A percentile compares a stretch with the other conserved stretches of the same genome.
Conservation (phyloP, 2,329 filamentous ascomycete genomes). For the Thermomyces lanuginosus region DNA sequence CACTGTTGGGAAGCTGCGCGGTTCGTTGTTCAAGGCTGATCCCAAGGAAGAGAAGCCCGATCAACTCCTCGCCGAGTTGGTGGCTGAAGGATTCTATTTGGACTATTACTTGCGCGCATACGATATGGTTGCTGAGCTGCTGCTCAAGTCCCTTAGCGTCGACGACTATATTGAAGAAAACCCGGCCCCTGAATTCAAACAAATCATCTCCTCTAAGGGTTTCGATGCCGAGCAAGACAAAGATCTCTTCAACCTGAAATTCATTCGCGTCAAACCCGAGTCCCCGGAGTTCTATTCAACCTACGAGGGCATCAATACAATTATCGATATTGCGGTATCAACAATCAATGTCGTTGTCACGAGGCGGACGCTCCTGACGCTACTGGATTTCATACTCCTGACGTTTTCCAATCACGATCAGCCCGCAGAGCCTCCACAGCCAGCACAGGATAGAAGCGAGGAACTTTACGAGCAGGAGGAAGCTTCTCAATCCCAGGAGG, state of each 20-base stretch:
- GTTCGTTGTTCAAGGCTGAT: slow-evolving; percentile 78
- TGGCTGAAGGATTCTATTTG: slow-evolving; percentile 76
- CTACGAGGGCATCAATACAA: slow-evolving; percentile 86
- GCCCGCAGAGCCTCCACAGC: slow-evolving; percentile 20
- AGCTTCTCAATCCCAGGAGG: slow-evolving; percentile 23
- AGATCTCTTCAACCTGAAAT: slow-evolving; percentile 74
- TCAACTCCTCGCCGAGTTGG: slow-evolving; percentile 69
- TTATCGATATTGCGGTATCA: slow-evolving; percentile 76
- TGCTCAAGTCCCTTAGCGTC: slow-evolving; percentile 68
- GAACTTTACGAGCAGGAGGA: slow-evolving; percentile 14
- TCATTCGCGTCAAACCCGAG: slow-evolving; percentile 70
- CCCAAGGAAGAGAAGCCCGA: slow-evolving; percentile 61
- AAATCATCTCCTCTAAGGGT: slow-evolving; percentile 86
- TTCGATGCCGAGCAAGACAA: slow-evolving; percentile 52
- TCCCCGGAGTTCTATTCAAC: slow-evolving; percentile 87
- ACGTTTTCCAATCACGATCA: slow-evolving; percentile 62
- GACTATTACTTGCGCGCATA: slow-evolving; percentile 77
- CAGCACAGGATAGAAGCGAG: slow-evolving; percentile 14
- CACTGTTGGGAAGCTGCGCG: slow-evolving; percentile 82
- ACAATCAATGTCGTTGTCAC: slow-evolving; percentile 96
- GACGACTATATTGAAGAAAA: slow-evolving; percentile 90
- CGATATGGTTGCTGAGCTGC: slow-evolving; percentile 85
- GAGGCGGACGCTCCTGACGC: slow-evolving; percentile 72
- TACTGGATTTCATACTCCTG: slow-evolving; percentile 83
- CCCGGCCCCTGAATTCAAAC: slow-evolving; percentile 79